phyloP scores from a whole-genome alignment of 768 basidiomycete species.

The Boletus rufocinnamomeus region DNA sequence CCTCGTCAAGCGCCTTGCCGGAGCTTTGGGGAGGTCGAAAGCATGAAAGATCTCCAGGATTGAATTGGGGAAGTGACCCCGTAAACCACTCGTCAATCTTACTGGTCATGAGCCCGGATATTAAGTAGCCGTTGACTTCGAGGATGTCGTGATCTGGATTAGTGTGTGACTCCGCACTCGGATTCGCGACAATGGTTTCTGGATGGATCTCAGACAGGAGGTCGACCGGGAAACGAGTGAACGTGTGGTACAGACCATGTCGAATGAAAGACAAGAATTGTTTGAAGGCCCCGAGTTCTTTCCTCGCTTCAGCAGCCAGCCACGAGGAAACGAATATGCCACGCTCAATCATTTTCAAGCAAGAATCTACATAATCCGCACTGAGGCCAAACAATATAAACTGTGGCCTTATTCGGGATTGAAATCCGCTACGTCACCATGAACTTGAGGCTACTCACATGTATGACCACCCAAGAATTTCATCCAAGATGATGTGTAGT shows the following conservation, averaged over 20 bases:
- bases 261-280: slow-evolving; percentile 80
- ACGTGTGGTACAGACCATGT: slow-evolving; percentile 52
- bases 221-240: slow-evolving; percentile 8
- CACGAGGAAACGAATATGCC: slow-evolving; percentile 67
- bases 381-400: slow-evolving; percentile 58
- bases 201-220: slow-evolving; percentile 23
- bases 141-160: slow-evolving; percentile 66
- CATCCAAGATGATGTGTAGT: slow-evolving; percentile 72
- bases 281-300: slow-evolving; percentile 70
- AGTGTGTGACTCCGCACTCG: slow-evolving; percentile 50
- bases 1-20: slow-evolving; percentile 34
- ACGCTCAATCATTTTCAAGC: slow-evolving; percentile 52
- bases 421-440: slow-evolving; percentile 10
- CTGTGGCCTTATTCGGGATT: slow-evolving; percentile 48
- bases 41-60: slow-evolving; percentile 34
- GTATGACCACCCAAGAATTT: slow-evolving; percentile 75
- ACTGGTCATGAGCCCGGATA: slow-evolving; percentile 66
- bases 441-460: slow-evolving; percentile 49
- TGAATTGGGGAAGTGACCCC: slow-evolving; percentile 47
- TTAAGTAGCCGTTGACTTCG: slow-evolving; percentile 80
- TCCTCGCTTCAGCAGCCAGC: slow-evolving; percentile 66
- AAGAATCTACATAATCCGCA: slow-evolving; percentile 50
- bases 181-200: slow-evolving; percentile 55
- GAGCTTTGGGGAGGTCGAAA: slow-evolving; percentile 25
- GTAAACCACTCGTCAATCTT: slow-evolving; percentile 80